Conservation (phyloP, 1,139 yeast species). For the Komagataea norvegica region DNA sequence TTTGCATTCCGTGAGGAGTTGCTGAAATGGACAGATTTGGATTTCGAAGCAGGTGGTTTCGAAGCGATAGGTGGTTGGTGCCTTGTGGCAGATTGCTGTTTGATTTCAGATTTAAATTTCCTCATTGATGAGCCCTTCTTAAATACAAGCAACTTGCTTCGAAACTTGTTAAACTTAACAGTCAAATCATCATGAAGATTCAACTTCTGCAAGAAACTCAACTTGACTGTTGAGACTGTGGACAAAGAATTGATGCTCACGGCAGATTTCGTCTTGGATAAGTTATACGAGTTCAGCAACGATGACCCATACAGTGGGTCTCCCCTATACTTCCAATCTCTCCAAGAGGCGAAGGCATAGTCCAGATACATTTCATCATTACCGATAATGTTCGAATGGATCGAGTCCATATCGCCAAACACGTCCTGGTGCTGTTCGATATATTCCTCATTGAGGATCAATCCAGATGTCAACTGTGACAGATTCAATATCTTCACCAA, state of each 20-base stretch:
- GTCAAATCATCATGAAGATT: conserved; percentile 6
- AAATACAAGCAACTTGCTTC: conserved; percentile 4
- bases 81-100: no score
- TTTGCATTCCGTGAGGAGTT: conserved; percentile 13
- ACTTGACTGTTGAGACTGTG: conserved; percentile 10
- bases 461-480: conserved; percentile 47
- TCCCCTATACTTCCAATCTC: conserved; percentile 78
- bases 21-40: conserved; percentile 10
- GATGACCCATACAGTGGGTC: conserved; percentile 58
- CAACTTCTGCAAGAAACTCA: conserved; percentile 10
- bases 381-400: conserved; percentile 6
- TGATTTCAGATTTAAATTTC: conserved; percentile 2
- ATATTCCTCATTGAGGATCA: conserved; percentile 30
- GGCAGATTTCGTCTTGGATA: conserved; percentile 24
- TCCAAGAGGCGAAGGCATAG: conserved; percentile 65
- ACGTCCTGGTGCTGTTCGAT: conserved; percentile 5
- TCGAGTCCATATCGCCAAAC: conserved; percentile 6
- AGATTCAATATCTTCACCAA: conserved; percentile 55
- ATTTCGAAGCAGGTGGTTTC: neutral
- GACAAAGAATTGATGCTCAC: conserved; percentile 18
- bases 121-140: conserved; percentile 3
- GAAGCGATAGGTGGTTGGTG: no score
- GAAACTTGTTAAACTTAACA: conserved; percentile 9
- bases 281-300: conserved; percentile 29
- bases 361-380: conserved; percentile 19